These are phyloP conservation scores for Isabelozyma heimii DNA, from an alignment of 805 yeast species.

Conservation along the genomic window DNA sequence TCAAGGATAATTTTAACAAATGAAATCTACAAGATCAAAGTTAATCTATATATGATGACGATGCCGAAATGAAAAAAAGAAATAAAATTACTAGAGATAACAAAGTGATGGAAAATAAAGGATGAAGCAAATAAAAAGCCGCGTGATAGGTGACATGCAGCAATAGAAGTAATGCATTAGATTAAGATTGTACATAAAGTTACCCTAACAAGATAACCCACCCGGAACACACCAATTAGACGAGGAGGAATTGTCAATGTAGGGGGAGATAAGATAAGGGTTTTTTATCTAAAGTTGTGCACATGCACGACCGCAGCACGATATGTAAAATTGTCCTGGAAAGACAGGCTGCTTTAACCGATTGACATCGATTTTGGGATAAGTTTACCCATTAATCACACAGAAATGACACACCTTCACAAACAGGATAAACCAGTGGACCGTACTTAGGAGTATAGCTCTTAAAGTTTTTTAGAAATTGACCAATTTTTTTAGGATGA, in stretches of 20 bases:
- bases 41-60: not conserved
- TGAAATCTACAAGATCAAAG: not conserved
- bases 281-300: too few relatives aligned
- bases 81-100: not conserved
- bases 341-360: too few relatives aligned
- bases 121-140: not conserved
- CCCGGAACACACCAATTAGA: not conserved
- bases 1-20: not conserved
- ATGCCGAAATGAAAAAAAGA: not conserved
- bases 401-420: too few relatives aligned
- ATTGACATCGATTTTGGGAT: too few relatives aligned
- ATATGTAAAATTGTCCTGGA: not conserved
- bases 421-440: too few relatives aligned
- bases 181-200: not conserved
- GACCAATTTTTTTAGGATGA: too few relatives aligned
- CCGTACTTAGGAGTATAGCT: too few relatives aligned
- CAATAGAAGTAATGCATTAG: not conserved
- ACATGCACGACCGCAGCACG: not conserved
- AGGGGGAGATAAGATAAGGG: not conserved
- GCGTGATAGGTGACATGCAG: not conserved
- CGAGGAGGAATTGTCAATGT: not conserved
- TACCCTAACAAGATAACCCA: not conserved
- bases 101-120: not conserved
- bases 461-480: too few relatives aligned
- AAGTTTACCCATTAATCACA: too few relatives aligned